Evolutionary conservation across 192 early-diverging fungal genomes (phyloP).

Genomic region (Kickxella alabastrina): DNA sequence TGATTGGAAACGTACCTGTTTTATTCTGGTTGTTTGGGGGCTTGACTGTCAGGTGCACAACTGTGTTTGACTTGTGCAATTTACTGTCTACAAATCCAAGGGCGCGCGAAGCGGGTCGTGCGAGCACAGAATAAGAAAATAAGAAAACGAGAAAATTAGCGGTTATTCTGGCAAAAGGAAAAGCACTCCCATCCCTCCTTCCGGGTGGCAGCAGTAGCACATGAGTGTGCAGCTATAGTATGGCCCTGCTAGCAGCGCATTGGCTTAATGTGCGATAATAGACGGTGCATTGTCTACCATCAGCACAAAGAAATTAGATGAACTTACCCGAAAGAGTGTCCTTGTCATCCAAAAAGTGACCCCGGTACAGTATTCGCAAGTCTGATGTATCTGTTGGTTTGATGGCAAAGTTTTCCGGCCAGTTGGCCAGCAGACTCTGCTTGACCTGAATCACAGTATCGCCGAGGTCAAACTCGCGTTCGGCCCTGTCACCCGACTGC

Average conservation of each 20-base stretch:
- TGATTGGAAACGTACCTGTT: slow-evolving; percentile 26
- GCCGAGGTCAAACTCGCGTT: slow-evolving; percentile 13
- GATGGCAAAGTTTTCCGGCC: slow-evolving; percentile 37
- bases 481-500: slow-evolving; percentile 26
- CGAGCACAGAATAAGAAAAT: too few species aligned
- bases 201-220: too few species aligned
- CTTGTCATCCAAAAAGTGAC: slow-evolving; percentile 41
- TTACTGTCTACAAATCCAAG: slow-evolving; percentile 18
- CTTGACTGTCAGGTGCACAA: slow-evolving; percentile 21
- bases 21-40: slow-evolving; percentile 17
- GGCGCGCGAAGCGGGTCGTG: too few species aligned
- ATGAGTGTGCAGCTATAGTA: too few species aligned
- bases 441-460: slow-evolving; percentile 36
- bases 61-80: slow-evolving; percentile 13
- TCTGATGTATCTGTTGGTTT: slow-evolving; percentile 25
- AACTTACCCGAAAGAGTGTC: slow-evolving; percentile 27
- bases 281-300: too few species aligned
- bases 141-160: too few species aligned
- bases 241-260: too few species aligned
- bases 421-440: slow-evolving; percentile 27
- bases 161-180: too few species aligned
- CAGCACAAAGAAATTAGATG: too few species aligned
- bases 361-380: slow-evolving; percentile 37
- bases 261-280: too few species aligned
- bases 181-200: too few species aligned